phyloP scores from a whole-genome alignment of 768 basidiomycete genomes.

The Calocybe indica region DNA sequence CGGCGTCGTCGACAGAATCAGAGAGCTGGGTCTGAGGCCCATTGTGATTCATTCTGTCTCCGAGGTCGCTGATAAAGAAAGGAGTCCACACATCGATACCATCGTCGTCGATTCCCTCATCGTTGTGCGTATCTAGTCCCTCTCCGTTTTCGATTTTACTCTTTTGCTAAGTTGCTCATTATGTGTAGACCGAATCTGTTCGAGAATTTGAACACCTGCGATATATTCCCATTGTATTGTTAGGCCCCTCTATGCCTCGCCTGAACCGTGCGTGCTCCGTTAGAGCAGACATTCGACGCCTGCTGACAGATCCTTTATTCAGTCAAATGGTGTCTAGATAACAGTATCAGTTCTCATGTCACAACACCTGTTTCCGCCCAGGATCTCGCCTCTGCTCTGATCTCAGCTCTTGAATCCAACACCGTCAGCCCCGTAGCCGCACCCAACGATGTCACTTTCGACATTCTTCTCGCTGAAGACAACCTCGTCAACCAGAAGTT shows the following conservation, averaged over 20 bases:
- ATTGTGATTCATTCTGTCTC: constrained; percentile 71
- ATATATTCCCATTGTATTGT: constrained; percentile 92
- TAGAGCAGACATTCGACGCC: constrained; percentile 5
- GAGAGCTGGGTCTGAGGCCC: constrained; percentile 73
- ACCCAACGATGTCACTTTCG: constrained; percentile 81
- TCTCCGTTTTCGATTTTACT: constrained; percentile 3
- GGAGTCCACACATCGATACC: constrained; percentile 86
- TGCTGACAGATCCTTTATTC: constrained; percentile 5
- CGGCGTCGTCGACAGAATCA: constrained; percentile 70
- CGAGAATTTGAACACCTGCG: constrained; percentile 92
- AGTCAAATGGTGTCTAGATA: constrained; percentile 97
- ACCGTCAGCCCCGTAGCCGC: constrained; percentile 85
- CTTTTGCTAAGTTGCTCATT: constrained; percentile 1
- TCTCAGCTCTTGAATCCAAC: constrained; percentile 92
- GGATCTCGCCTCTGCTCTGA: constrained; percentile 87
- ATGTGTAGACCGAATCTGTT: constrained; percentile 72
- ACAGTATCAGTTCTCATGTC: constrained; percentile 92
- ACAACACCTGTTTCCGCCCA: constrained; percentile 86
- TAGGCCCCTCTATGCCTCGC: constrained; percentile 72
- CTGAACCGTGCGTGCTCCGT: constrained; percentile 55
- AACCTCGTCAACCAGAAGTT: constrained; percentile 95
- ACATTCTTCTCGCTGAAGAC: constrained; percentile 95
- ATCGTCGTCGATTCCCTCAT: constrained; percentile 89
- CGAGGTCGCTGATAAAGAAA: constrained; percentile 79
- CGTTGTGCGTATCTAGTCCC: constrained; percentile 49